phyloP scores from a whole-genome alignment of 352 stramenopile species.

The Phytophthora idaei region DNA sequence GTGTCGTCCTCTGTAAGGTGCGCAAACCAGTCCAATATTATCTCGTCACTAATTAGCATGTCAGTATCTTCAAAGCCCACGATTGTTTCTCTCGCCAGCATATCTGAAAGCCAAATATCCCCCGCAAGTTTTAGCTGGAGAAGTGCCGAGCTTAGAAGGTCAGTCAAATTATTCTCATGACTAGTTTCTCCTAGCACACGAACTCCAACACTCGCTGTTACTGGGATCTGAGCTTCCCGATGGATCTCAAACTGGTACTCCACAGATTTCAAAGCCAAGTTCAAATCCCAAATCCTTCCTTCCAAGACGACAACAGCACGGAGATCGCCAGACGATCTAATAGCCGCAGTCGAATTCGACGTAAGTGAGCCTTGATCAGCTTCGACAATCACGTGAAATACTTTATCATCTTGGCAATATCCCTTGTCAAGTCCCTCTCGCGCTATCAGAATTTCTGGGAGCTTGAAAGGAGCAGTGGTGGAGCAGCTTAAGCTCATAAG shows the following conservation, averaged over 20 bases:
- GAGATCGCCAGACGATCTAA: not conserved
- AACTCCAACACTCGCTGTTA: constrained; percentile 15
- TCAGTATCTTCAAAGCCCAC: constrained; percentile 22
- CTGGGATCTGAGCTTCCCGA: constrained; percentile 1
- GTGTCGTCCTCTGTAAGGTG: not conserved
- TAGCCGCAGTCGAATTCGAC: not conserved
- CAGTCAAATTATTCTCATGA: not conserved
- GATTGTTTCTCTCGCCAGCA: constrained; percentile 17
- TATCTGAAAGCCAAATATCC: constrained; percentile 7
- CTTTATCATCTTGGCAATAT: constrained; percentile 31
- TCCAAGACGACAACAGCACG: constrained; percentile 12
- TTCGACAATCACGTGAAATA: constrained; percentile 18
- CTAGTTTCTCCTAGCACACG: not conserved
- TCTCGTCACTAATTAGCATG: constrained; percentile 13
- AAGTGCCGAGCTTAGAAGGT: constrained; percentile 5
- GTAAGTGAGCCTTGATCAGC: constrained; percentile 10
- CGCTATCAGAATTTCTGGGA: constrained; percentile 21
- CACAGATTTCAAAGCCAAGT: constrained; percentile 16
- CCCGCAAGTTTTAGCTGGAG: constrained; percentile 22
- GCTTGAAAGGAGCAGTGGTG: not conserved
- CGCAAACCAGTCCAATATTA: constrained; percentile 21
- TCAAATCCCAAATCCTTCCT: constrained; percentile 25
- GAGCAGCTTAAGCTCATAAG: constrained; percentile 6
- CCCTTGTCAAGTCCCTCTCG: constrained; percentile 34
- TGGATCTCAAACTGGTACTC: constrained; percentile 27